Percentiles rank a stretch among this genome's conserved stretches.
These are phyloP conservation scores for Daldinia caldariorum DNA, from an alignment of 495 filamentous ascomycete genomes.

Conservation along the genomic window DNA sequence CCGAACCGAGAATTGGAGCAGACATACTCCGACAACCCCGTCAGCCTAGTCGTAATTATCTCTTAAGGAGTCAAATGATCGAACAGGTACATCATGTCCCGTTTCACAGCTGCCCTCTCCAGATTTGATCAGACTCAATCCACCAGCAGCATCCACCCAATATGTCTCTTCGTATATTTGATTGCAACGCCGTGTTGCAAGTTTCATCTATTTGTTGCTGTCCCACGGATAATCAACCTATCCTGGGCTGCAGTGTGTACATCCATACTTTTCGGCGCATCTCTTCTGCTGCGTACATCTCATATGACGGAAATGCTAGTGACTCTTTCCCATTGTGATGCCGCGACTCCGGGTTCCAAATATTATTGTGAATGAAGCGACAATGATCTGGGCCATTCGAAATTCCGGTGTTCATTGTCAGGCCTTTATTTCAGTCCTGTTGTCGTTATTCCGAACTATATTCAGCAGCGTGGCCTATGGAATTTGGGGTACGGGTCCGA, in stretches of 20 bases:
- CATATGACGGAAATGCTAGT: slow-evolving; percentile 16
- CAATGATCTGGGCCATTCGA: slow-evolving; percentile 15
- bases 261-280: slow-evolving; percentile 24
- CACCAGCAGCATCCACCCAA: neutral
- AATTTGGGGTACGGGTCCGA: slow-evolving; percentile 13
- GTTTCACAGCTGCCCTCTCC: slow-evolving; percentile 11
- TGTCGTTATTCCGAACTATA: slow-evolving; percentile 9
- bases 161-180: slow-evolving; percentile 10
- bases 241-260: slow-evolving; percentile 28
- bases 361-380: slow-evolving; percentile 10
- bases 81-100: slow-evolving; percentile 9
- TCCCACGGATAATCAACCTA: slow-evolving; percentile 18
- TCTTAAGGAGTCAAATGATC: neutral
- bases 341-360: slow-evolving; percentile 16
- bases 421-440: neutral
- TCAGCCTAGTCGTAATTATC: slow-evolving; percentile 36
- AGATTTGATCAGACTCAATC: slow-evolving; percentile 13
- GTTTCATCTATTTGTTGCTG: slow-evolving; percentile 22
- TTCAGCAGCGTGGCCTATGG: slow-evolving; percentile 9
- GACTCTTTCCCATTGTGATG: slow-evolving; percentile 24
- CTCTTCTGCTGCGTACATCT: slow-evolving; percentile 26
- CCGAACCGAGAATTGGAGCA: slow-evolving; percentile 39
- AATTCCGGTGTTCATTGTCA: slow-evolving; percentile 15
- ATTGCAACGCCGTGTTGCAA: slow-evolving; percentile 25
- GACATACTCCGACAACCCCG: slow-evolving; percentile 29